Conservation (phyloP, 129 eudicot species). For the Ambrosia artemisiifolia region DNA sequence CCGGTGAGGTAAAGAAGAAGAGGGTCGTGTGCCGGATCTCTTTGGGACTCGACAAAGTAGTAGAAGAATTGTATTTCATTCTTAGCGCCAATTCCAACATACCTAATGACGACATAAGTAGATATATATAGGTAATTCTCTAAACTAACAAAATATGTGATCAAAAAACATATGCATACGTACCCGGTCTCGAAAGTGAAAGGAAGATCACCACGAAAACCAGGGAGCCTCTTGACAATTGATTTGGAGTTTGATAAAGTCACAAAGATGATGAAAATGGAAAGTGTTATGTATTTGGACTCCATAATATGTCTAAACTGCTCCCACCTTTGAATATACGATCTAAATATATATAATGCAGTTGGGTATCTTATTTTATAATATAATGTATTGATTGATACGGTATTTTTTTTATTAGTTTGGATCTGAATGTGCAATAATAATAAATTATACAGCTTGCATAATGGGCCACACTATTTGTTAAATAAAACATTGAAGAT, state of each 20-base stretch:
- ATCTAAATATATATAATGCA: too few relatives aligned
- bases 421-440: too few relatives aligned
- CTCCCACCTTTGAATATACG: too few relatives aligned
- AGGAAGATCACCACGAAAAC: constrained; percentile 15
- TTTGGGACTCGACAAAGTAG: constrained; percentile 37
- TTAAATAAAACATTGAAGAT: too few relatives aligned
- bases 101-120: constrained; percentile 1
- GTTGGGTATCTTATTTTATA: too few relatives aligned
- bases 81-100: constrained; percentile 30
- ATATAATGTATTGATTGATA: too few relatives aligned
- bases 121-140: too few relatives aligned
- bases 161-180: background rate
- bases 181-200: constrained; percentile 11
- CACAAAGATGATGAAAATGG: background rate
- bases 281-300: background rate
- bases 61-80: constrained; percentile 32
- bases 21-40: constrained; percentile 34
- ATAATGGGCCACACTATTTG: too few relatives aligned
- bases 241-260: background rate
- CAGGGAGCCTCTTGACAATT: constrained; percentile 1
- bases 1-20: constrained; percentile 42
- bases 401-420: too few relatives aligned
- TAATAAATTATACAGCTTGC: too few relatives aligned
- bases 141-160: background rate
- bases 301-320: background rate